Percentiles rank a stretch among this genome's conserved stretches.
Conservation (phyloP, 2,329 filamentous ascomycete species). For the Beauveria sp. region DNA sequence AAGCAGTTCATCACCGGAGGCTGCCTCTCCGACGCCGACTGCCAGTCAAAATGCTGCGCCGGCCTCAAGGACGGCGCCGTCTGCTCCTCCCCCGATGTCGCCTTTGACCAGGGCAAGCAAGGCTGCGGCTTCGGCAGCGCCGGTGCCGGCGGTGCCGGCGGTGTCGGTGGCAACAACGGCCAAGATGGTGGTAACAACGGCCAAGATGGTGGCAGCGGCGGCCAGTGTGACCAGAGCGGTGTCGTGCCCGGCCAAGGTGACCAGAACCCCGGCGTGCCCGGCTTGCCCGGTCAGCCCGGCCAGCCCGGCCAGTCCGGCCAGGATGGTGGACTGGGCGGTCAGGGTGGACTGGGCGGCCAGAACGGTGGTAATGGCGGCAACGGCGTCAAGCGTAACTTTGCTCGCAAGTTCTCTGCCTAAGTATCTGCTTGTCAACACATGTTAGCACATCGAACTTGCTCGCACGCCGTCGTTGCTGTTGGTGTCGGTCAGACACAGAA, state of each 20-base stretch:
- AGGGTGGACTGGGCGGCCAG: too few species aligned
- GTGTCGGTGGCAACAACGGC: background rate
- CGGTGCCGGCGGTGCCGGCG: background rate
- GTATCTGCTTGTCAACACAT: background rate
- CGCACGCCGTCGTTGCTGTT: background rate
- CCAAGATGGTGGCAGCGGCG: too few species aligned
- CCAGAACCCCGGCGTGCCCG: too few species aligned
- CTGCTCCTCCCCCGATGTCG: slow-evolving; percentile 21
- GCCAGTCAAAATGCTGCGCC: slow-evolving; percentile 24
- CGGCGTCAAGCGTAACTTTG: background rate
- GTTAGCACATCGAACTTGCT: background rate
- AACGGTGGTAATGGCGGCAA: background rate
- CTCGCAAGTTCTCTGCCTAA: background rate
- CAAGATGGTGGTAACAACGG: background rate
- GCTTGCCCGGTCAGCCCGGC: too few species aligned
- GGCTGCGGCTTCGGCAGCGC: slow-evolving; percentile 23
- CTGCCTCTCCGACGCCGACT: slow-evolving; percentile 20
- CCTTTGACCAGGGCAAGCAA: slow-evolving; percentile 23
- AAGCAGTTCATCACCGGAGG: slow-evolving; percentile 22
- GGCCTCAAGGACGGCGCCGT: slow-evolving; percentile 17
- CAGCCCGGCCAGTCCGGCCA: too few species aligned
- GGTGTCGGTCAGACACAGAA: background rate
- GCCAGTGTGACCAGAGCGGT: too few species aligned
- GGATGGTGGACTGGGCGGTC: too few species aligned
- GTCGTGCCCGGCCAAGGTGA: too few species aligned